phyloP scores from a whole-genome alignment of 1,284 basidiomycete genomes.

The Ceratobasidium sp. region DNA sequence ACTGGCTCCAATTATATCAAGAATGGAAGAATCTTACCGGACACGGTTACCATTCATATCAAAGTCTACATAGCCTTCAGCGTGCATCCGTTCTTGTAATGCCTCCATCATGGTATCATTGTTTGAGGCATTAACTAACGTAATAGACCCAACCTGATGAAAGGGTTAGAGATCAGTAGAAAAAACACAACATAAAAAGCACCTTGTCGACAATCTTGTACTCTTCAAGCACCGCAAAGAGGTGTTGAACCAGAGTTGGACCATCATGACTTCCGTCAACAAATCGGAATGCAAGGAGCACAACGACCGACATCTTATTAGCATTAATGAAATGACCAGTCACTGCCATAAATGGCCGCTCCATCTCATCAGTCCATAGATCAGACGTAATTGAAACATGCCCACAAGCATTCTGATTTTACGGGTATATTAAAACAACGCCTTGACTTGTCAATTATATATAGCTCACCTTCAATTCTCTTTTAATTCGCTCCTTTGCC shows the following conservation, averaged over 20 bases:
- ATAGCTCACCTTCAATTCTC: neutral
- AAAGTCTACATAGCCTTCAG: neutral
- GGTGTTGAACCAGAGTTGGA: neutral
- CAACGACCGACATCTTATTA: neutral
- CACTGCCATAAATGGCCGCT: slow-evolving; percentile 26
- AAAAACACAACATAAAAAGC: no score
- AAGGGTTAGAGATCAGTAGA: neutral
- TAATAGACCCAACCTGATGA: slow-evolving; percentile 19
- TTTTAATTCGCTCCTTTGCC: neutral
- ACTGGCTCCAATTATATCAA: neutral
- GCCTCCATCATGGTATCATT: slow-evolving; percentile 25
- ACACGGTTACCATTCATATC: slow-evolving; percentile 13
- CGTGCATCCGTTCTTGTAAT: neutral
- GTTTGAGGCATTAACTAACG: slow-evolving; percentile 24
- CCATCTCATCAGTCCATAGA: slow-evolving; percentile 21
- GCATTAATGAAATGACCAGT: slow-evolving; percentile 25
- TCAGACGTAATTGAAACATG: slow-evolving; percentile 38
- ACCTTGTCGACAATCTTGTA: slow-evolving; percentile 5
- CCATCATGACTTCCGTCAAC: slow-evolving; percentile 16
- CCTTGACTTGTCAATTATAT: no score
- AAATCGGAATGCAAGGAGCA: slow-evolving; percentile 20
- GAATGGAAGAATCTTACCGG: neutral
- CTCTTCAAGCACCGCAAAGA: neutral
- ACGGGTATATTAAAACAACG: no score
- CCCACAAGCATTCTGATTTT: slow-evolving; percentile 32